Percentiles rank a stretch among this genome's conserved stretches.
Conservation (phyloP, 306 rosid genomes). For the Geum urbanum region DNA sequence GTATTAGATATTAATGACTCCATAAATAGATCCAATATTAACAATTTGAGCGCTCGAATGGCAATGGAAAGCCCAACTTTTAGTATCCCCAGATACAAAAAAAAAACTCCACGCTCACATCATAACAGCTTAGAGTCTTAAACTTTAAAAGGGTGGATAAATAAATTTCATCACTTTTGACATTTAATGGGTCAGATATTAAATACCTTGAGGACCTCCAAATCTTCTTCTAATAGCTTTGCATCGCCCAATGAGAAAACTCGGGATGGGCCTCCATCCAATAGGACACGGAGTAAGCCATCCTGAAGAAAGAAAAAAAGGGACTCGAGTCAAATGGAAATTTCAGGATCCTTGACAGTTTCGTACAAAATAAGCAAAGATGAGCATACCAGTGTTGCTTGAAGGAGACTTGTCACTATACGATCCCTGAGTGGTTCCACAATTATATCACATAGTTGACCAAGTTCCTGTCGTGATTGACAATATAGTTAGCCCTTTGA, state of each 20-base stretch:
- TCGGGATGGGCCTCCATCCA: constrained; percentile 90
- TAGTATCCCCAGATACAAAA: background rate
- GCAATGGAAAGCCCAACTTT: background rate
- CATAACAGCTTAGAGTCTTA: constrained; percentile 5
- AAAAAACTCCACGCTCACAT: background rate
- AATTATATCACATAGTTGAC: constrained; percentile 76
- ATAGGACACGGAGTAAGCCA: constrained; percentile 82
- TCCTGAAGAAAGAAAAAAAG: constrained; percentile 49
- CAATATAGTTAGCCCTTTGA: constrained; percentile 5
- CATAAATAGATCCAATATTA: background rate
- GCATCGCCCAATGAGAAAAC: constrained; percentile 62
- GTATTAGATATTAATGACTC: background rate
- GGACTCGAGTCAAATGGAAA: constrained; percentile 2
- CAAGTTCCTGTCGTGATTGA: constrained; percentile 64
- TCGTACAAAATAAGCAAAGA: constrained; percentile 17
- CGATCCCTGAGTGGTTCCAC: constrained; percentile 97
- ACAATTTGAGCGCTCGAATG: background rate
- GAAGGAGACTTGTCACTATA: constrained; percentile 96
- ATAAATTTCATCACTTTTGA: background rate
- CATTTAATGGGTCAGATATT: constrained; percentile 18
- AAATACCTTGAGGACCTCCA: constrained; percentile 84
- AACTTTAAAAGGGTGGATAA: background rate
- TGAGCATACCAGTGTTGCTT: constrained; percentile 76
- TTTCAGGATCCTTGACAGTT: constrained; percentile 12
- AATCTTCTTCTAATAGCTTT: constrained; percentile 85